Evolutionary conservation across 1,284 basidiomycete genomes (phyloP).

Genomic region (Apiotrichum akiyoshidainum): DNA sequence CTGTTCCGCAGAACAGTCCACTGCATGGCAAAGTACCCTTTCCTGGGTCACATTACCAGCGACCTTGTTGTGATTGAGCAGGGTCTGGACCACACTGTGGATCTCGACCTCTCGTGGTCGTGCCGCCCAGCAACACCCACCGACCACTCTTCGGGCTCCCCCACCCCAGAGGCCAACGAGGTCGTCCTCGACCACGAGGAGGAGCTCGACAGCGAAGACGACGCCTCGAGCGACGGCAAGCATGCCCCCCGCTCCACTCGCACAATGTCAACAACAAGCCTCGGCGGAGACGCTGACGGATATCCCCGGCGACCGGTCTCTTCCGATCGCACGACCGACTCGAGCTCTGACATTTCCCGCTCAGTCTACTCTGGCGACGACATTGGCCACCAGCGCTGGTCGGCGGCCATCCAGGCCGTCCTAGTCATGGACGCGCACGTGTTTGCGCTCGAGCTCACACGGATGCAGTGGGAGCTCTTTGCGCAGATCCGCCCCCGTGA

Average conservation of each 20-base stretch:
- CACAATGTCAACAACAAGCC: constrained; percentile 22
- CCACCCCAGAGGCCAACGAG: constrained; percentile 3
- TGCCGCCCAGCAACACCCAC: neutral
- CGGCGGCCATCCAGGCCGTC: constrained; percentile 12
- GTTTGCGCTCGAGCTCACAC: constrained; percentile 49
- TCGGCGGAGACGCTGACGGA: constrained; percentile 8
- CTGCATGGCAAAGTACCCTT: constrained; percentile 36
- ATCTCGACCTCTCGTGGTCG: constrained; percentile 46
- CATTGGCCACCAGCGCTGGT: constrained; percentile 15
- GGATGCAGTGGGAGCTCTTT: constrained; percentile 48
- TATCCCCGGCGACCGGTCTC: neutral
- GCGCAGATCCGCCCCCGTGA: constrained; percentile 44
- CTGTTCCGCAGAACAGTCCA: constrained; percentile 35
- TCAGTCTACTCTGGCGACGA: constrained; percentile 12
- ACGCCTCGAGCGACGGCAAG: neutral
- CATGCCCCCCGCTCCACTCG: constrained; percentile 9
- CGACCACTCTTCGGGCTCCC: neutral
- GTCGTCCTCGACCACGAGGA: constrained; percentile 15
- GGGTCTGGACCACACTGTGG: constrained; percentile 24
- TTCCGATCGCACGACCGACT: constrained; percentile 9
- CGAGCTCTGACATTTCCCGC: constrained; percentile 15
- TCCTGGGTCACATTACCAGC: constrained; percentile 44
- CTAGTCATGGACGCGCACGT: constrained; percentile 31
- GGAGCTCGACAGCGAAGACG: constrained; percentile 20
- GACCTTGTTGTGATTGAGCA: constrained; percentile 39